Base-by-base conservation (phyloP, 495 filamentous ascomycete species). In the Entonaema liquescens region DNA sequence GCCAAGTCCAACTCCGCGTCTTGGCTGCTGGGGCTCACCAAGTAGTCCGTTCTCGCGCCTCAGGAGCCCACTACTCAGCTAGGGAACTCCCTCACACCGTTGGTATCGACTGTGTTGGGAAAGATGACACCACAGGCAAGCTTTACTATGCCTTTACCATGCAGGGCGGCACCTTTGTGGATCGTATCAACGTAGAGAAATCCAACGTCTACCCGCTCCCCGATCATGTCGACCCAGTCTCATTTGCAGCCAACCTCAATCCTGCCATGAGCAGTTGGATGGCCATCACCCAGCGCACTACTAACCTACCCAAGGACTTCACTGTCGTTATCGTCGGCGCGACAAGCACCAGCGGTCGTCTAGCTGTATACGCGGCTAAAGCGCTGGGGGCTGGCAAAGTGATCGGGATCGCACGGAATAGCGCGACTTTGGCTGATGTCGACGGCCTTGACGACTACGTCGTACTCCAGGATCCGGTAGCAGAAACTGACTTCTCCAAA, bases 211-310 rank as follows among this genome's bases (percentile, higher is more conserved):
- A 74, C 2, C 73, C 75, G 9, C 52, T 85, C 3, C 77, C 78
- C 0, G 75, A 72, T 19, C 67, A 65, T 47, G 72, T 79, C n/a
- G 79, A 84, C 62, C 78, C 80, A 0, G 65, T 78, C 5, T 73
- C 78, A 21, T 78, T 80, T 12, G 84, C 84, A 3, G 83, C 76
- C 8, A 66, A 81, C 25, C 74, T 81, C 28, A 87, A 86, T 62
- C 82, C 83, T 1, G 82, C 75, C 25, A 76, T 83, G 76, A 80
- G 77, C 36, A 79, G 77, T 25, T 85, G 83, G 79, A 78, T 80
- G 77, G 79, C 78, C 9, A 70, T 86, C 11, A 76, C 72, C 9
- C 67, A 75, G n/a, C 81, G 82, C 23, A 76, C 75, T 6, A 64
- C 44, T 2, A 71, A 75, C 26, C 60, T 83, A 1, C 73, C 72